Conservation (phyloP, 768 basidiomycete species). For the Suillus fuscotomentosus region DNA sequence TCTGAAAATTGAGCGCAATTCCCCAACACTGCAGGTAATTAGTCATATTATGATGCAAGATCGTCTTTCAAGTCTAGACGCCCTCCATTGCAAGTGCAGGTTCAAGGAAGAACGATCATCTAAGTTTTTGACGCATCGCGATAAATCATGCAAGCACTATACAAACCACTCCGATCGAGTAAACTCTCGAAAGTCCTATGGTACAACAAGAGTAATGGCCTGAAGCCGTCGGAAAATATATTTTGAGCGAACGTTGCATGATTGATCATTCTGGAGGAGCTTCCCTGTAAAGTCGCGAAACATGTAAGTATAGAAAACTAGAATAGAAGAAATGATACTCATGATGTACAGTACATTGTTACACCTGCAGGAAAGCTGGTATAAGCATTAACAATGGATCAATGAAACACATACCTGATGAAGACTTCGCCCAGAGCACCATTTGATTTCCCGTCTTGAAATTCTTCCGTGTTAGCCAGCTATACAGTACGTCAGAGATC, state of each 20-base stretch:
- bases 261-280: conserved; percentile 51
- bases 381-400: background rate
- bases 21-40: background rate
- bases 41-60: background rate
- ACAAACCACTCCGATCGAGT: background rate
- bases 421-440: conserved; percentile 99
- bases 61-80: background rate
- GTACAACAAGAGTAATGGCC: background rate
- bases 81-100: background rate
- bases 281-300: conserved; percentile 60
- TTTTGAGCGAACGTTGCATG: background rate
- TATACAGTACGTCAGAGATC: conserved; percentile 28
- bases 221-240: background rate
- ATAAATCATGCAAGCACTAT: background rate
- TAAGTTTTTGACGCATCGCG: background rate
- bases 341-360: conserved; percentile 97
- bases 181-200: background rate
- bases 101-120: background rate
- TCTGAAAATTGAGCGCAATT: background rate
- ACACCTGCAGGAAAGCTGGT: conserved; percentile 50
- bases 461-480: conserved; percentile 99
- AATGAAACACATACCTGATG: conserved; percentile 67
- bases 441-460: conserved; percentile 92
- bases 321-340: conserved; percentile 43
- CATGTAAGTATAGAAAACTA: conserved; percentile 18